phyloP scores from a whole-genome alignment of 805 yeast genomes.

The Komagataella ulmi region DNA sequence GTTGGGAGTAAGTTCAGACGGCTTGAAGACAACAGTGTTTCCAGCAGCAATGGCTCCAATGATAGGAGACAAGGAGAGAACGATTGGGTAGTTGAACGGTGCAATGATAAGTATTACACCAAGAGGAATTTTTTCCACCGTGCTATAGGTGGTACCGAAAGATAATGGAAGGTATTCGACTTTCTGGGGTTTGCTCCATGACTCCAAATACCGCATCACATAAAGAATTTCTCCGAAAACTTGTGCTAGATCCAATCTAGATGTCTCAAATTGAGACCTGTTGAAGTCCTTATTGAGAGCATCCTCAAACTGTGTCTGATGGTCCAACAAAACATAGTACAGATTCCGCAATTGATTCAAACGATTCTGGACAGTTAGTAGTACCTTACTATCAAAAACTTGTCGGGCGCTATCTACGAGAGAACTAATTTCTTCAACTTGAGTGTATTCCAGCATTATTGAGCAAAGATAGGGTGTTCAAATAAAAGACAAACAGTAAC shows the following conservation, averaged over 20 bases:
- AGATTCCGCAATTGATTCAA: conserved; percentile 52
- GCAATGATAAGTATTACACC: conserved; percentile 67
- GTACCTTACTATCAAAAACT: background rate
- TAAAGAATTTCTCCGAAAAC: conserved; percentile 41
- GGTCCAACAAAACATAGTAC: conserved; percentile 49
- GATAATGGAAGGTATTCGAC: conserved; percentile 22
- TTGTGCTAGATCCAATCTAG: conserved; percentile 39
- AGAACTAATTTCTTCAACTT: background rate
- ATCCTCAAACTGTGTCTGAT: conserved; percentile 34
- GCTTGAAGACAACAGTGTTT: conserved; percentile 65
- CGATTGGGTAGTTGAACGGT: conserved; percentile 74
- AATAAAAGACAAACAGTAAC: background rate
- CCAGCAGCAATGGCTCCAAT: conserved; percentile 81
- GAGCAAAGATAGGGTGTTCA: background rate
- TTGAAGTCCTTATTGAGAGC: conserved; percentile 60
- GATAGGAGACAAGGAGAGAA: conserved; percentile 50
- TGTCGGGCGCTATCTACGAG: background rate
- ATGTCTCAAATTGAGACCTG: conserved; percentile 50
- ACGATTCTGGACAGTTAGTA: conserved; percentile 33
- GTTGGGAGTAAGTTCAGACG: conserved; percentile 59
- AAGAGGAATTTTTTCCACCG: conserved; percentile 26
- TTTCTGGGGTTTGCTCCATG: conserved; percentile 44
- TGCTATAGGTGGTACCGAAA: conserved; percentile 10
- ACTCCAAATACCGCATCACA: conserved; percentile 43
- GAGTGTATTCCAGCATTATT: background rate